phyloP scores from a whole-genome alignment of 306 rosid genomes.

The Vicia villosa region DNA sequence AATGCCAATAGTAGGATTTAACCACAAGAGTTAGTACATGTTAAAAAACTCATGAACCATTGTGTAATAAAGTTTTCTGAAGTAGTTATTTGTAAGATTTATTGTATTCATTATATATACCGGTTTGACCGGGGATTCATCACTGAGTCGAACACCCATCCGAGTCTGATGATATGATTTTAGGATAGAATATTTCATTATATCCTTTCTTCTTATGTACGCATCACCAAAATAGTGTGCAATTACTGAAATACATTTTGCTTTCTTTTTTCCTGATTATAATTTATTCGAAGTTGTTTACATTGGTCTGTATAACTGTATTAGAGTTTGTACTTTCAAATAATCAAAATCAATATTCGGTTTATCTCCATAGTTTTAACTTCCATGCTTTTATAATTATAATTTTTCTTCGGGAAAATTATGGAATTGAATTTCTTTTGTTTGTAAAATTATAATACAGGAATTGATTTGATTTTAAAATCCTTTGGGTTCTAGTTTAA shows the following conservation, averaged over 20 bases:
- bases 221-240: neutral
- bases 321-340: neutral
- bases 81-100: neutral
- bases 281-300: neutral
- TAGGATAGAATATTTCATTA: neutral
- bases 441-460: constrained; percentile 10
- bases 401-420: neutral
- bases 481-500: constrained; percentile 25
- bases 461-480: constrained; percentile 1
- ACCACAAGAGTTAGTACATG: too few relatives aligned
- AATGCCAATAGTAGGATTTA: too few relatives aligned
- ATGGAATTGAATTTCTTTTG: neutral
- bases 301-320: neutral
- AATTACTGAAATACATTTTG: neutral
- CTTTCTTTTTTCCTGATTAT: neutral
- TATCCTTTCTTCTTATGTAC: neutral
- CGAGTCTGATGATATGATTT: neutral
- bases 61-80: too few relatives aligned
- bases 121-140: neutral
- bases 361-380: neutral
- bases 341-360: neutral
- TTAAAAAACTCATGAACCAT: too few relatives aligned
- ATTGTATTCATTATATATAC: neutral
- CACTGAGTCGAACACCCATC: neutral
- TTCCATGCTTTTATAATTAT: neutral